Evolutionary conservation across 371 early-diverging fungal species (phyloP).

Genomic region (Mortierella sp.): DNA sequence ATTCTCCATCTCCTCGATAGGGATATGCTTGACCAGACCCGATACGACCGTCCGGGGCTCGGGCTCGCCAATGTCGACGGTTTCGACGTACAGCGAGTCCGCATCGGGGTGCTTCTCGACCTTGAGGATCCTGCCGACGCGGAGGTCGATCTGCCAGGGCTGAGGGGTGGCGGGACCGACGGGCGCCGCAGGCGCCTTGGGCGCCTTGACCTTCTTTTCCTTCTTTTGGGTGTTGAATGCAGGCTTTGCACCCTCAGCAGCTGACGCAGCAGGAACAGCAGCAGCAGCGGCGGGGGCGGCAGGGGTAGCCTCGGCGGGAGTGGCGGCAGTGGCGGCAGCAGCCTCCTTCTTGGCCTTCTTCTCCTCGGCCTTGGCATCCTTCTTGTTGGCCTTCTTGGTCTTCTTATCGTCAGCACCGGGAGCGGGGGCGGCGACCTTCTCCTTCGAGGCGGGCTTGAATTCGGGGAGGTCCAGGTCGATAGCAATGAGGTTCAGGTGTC

Average conservation of each 20-base stretch:
- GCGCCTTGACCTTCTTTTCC: slow-evolving; percentile 53
- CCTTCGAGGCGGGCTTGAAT: slow-evolving; percentile 62
- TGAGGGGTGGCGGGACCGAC: slow-evolving; percentile 68
- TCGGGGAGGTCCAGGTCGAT: slow-evolving; percentile 70
- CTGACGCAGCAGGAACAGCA: slow-evolving; percentile 13
- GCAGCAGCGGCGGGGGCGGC: neutral
- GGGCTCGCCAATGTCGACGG: slow-evolving; percentile 92
- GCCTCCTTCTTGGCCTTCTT: slow-evolving; percentile 63
- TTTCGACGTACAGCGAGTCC: slow-evolving; percentile 94
- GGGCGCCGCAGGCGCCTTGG: slow-evolving; percentile 59
- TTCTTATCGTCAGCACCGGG: slow-evolving; percentile 62
- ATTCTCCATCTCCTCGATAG: slow-evolving; percentile 87
- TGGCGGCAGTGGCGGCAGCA: slow-evolving; percentile 20
- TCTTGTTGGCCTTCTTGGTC: slow-evolving; percentile 64
- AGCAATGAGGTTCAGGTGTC: slow-evolving; percentile 65
- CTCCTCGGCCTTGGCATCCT: slow-evolving; percentile 73
- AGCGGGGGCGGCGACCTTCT: slow-evolving; percentile 54
- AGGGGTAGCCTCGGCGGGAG: neutral
- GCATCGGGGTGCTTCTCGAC: slow-evolving; percentile 94
- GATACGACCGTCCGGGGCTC: slow-evolving; percentile 91
- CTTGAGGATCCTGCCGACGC: slow-evolving; percentile 90
- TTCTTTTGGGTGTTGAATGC: slow-evolving; percentile 44
- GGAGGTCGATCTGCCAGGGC: slow-evolving; percentile 91
- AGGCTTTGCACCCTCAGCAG: neutral
- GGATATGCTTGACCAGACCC: slow-evolving; percentile 94